Evolutionary conservation across 1,284 basidiomycete species (phyloP).

Genomic region (Sphaerobolus stellatus): DNA sequence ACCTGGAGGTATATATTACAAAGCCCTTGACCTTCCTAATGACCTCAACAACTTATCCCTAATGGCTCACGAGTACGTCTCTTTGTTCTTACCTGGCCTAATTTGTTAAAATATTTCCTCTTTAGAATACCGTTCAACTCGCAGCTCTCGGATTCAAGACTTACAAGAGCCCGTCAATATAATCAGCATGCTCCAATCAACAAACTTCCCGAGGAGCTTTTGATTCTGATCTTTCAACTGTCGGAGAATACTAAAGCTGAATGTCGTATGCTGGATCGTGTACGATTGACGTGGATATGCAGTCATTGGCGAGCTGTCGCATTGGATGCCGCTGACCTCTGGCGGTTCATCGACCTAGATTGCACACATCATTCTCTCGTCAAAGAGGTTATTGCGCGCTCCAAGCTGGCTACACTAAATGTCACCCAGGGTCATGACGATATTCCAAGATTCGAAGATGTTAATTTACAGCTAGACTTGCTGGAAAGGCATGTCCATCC

Average conservation of each 20-base stretch:
- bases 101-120: not conserved
- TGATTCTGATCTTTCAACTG: not conserved
- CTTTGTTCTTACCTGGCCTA: not conserved
- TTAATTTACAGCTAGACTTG: not conserved
- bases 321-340: slow-evolving; percentile 50
- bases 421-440: not conserved
- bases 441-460: not conserved
- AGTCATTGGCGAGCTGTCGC: slow-evolving; percentile 51
- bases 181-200: not conserved
- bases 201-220: not conserved
- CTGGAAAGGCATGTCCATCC: not conserved
- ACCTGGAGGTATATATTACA: not conserved
- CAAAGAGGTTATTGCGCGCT: not conserved
- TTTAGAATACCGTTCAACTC: no score
- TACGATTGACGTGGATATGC: slow-evolving; percentile 58
- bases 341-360: slow-evolving; percentile 46
- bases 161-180: no score
- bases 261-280: slow-evolving; percentile 30
- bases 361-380: not conserved
- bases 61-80: not conserved
- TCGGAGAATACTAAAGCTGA: not conserved
- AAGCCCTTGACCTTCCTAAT: not conserved
- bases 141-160: no score
- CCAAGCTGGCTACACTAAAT: not conserved
- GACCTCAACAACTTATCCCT: not conserved